Percentiles rank a stretch among this genome's conserved stretches.
Conservation (phyloP, 805 yeast species). For the Ogataea minuta region DNA sequence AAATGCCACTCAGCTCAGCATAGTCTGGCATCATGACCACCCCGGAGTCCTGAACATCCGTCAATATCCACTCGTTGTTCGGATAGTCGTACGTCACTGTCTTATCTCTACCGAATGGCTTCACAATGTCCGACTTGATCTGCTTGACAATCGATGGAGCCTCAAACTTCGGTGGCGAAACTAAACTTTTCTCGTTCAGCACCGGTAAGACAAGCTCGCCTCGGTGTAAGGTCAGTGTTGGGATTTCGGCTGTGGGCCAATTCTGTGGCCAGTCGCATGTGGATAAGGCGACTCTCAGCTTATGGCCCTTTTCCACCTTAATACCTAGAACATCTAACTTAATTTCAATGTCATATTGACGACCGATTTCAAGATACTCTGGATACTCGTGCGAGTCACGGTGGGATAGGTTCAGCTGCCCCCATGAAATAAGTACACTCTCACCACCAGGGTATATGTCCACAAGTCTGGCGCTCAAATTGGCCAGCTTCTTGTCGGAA, state of each 20-base stretch:
- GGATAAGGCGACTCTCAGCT: constrained; percentile 40
- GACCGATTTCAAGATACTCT: constrained; percentile 31
- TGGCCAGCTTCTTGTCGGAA: constrained; percentile 39
- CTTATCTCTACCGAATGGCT: constrained; percentile 28
- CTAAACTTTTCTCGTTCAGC: constrained; percentile 19
- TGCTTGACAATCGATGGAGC: constrained; percentile 31
- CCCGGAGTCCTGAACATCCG: constrained; percentile 39
- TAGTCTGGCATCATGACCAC: constrained; percentile 32
- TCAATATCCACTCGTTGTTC: constrained; percentile 35
- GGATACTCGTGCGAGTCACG: constrained; percentile 43
- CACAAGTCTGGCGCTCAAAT: constrained; percentile 38
- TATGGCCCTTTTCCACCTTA: constrained; percentile 37
- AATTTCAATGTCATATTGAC: constrained; percentile 35
- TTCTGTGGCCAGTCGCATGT: constrained; percentile 48
- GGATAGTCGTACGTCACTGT: constrained; percentile 34
- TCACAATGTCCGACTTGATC: constrained; percentile 28
- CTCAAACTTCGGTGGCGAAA: constrained; percentile 29
- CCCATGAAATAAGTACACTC: constrained; percentile 44
- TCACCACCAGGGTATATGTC: constrained; percentile 40
- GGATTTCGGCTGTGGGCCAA: constrained; percentile 45
- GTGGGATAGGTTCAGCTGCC: constrained; percentile 42
- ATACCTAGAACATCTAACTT: constrained; percentile 42
- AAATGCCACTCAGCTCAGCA: constrained; percentile 37
- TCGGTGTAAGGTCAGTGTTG: constrained; percentile 34
- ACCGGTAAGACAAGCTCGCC: constrained; percentile 35